Percentiles rank a stretch among this genome's conserved stretches.
Evolutionary conservation across 768 basidiomycete genomes (phyloP).

Genomic region (Zangia roseola): DNA sequence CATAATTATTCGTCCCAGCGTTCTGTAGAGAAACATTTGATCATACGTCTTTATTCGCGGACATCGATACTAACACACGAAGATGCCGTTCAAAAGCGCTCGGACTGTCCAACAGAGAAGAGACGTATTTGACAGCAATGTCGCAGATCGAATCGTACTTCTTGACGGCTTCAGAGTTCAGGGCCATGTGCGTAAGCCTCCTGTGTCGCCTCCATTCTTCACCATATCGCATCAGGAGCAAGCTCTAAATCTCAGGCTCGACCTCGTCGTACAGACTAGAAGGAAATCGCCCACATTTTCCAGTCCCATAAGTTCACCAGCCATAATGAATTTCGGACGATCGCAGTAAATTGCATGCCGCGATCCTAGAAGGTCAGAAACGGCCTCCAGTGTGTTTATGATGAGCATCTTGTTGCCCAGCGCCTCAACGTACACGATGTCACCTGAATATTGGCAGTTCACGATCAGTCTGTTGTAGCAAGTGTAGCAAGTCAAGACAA

Average conservation of each 20-base stretch:
- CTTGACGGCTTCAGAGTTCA: slow-evolving; percentile 29
- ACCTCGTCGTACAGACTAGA: background rate
- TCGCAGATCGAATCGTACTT: slow-evolving; percentile 34
- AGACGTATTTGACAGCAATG: slow-evolving; percentile 18
- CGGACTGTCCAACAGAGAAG: slow-evolving; percentile 13
- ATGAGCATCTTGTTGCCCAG: slow-evolving; percentile 30
- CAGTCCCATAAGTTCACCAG: slow-evolving; percentile 35
- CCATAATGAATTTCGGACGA: slow-evolving; percentile 34
- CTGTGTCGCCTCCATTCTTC: slow-evolving; percentile 22
- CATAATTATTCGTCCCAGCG: slow-evolving; percentile 18
- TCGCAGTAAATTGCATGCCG: slow-evolving; percentile 29
- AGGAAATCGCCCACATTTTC: slow-evolving; percentile 8
- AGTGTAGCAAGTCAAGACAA: background rate
- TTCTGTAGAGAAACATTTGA: background rate
- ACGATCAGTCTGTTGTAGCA: background rate
- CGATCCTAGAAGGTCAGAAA: slow-evolving; percentile 32
- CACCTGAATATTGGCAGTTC: slow-evolving; percentile 15
- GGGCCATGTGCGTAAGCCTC: slow-evolving; percentile 29
- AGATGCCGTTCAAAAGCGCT: slow-evolving; percentile 20
- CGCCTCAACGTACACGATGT: slow-evolving; percentile 29
- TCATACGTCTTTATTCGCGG: background rate
- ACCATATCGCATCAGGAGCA: slow-evolving; percentile 22
- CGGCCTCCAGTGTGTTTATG: slow-evolving; percentile 27
- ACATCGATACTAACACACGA: slow-evolving; percentile 14
- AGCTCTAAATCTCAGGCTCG: slow-evolving; percentile 12